Percentiles rank a stretch among this genome's conserved stretches.
Evolutionary conservation across 371 early-diverging fungal genomes (phyloP).

Genomic region (Apophysomyces elegans): DNA sequence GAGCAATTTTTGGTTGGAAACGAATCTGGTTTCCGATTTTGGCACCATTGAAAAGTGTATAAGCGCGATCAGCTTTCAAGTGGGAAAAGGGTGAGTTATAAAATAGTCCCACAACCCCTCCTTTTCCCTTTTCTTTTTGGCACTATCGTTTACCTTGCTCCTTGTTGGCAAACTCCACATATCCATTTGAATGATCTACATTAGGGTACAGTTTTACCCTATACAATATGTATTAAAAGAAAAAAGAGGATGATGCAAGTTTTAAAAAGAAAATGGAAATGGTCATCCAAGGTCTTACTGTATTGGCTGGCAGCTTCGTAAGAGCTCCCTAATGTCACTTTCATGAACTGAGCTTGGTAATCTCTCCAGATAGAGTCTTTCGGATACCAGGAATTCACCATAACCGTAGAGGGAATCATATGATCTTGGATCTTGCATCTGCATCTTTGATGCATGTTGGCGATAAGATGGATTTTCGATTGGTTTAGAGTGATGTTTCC

Average conservation of each 20-base stretch:
- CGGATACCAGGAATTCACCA: conserved; percentile 22
- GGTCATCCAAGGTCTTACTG: conserved; percentile 25
- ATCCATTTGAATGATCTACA: conserved; percentile 4
- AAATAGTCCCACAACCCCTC: background rate
- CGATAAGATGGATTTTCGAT: conserved; percentile 1
- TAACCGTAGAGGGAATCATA: background rate
- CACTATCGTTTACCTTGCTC: conserved; percentile 15
- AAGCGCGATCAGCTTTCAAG: conserved; percentile 44
- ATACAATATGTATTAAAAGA: background rate
- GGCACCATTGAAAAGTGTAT: conserved; percentile 40
- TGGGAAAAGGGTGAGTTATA: background rate
- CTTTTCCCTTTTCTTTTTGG: background rate
- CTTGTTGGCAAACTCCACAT: conserved; percentile 2
- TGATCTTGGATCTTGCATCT: conserved; percentile 2
- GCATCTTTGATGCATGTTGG: conserved; percentile 1
- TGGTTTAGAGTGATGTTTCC: background rate
- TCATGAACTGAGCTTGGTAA: conserved; percentile 28
- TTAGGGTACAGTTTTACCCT: background rate
- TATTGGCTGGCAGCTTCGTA: conserved; percentile 32
- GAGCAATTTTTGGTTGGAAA: conserved; percentile 35
- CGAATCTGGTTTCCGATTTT: conserved; percentile 24
- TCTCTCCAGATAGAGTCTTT: conserved; percentile 27
- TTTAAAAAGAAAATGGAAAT: background rate
- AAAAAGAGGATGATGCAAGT: background rate
- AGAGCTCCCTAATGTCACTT: conserved; percentile 34